phyloP scores from a whole-genome alignment of 495 filamentous ascomycete species.

The Alectoria sarmentosa region DNA sequence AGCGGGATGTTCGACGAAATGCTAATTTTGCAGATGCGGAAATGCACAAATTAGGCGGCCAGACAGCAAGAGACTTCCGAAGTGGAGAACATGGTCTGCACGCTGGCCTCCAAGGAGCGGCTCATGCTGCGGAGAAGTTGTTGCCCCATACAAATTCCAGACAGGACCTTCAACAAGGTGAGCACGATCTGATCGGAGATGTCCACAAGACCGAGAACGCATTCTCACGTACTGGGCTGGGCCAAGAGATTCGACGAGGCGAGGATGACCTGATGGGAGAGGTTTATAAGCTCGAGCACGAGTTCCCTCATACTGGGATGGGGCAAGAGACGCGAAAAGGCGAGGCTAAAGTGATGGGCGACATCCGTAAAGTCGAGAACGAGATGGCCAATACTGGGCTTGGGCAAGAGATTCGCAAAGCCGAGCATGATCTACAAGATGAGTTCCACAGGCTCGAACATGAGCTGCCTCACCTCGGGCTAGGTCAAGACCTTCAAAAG shows the following conservation, averaged over 20 bases:
- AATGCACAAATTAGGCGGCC: not conserved
- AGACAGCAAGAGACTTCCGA: slow-evolving; percentile 1
- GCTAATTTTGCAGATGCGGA: not conserved
- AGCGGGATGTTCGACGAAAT: not conserved
- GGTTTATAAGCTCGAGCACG: not conserved
- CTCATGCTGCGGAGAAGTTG: not conserved
- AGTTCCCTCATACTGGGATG: not conserved
- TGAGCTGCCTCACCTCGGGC: not conserved
- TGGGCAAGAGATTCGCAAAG: slow-evolving; percentile 1
- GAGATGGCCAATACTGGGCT: not conserved
- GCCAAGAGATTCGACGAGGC: slow-evolving; percentile 1
- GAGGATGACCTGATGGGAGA: slow-evolving; percentile 8
- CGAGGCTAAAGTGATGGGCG: not conserved
- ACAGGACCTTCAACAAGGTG: not conserved
- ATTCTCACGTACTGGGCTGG: not conserved
- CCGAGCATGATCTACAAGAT: not conserved
- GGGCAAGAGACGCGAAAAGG: not conserved
- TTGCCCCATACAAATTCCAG: not conserved
- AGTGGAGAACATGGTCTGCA: slow-evolving; percentile 1
- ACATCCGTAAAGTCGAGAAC: slow-evolving; percentile 1
- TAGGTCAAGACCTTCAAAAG: not conserved
- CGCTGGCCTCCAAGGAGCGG: slow-evolving; percentile 5
- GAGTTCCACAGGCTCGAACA: slow-evolving; percentile 7
- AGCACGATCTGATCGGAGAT: slow-evolving; percentile 2
- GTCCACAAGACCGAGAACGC: slow-evolving; percentile 1